Percentiles rank a stretch among this genome's conserved stretches.
These are phyloP conservation scores for Venturia carpophila DNA, from an alignment of 2,329 filamentous ascomycete species.

Conservation along the genomic window DNA sequence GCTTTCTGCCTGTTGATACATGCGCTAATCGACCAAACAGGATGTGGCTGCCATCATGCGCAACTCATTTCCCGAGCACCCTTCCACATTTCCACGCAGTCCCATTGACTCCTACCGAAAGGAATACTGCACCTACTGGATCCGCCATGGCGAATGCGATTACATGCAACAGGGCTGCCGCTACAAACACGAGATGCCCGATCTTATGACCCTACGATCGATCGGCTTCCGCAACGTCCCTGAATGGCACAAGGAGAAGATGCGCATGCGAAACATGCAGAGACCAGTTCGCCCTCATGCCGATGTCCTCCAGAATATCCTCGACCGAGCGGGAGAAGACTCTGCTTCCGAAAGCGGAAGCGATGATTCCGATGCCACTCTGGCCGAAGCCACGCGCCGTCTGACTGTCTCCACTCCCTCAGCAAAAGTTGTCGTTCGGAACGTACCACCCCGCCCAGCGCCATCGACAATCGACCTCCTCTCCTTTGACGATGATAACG, in stretches of 20 bases:
- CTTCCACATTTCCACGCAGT: not conserved
- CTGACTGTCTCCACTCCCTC: not conserved
- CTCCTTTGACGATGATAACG: not conserved
- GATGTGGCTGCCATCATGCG: not conserved
- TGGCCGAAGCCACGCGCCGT: not conserved
- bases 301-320: not conserved
- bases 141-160: constrained; percentile 74
- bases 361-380: not conserved
- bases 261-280: not conserved
- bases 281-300: not conserved
- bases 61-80: not conserved
- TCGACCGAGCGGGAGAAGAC: not conserved
- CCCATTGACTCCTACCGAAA: constrained; percentile 39
- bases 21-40: not conserved
- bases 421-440: not conserved
- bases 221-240: constrained; percentile 58
- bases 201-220: constrained; percentile 55
- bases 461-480: constrained; percentile 4
- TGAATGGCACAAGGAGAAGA: constrained; percentile 48
- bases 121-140: constrained; percentile 83
- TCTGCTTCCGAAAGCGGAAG: not conserved
- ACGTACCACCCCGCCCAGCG: not conserved
- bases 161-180: constrained; percentile 81
- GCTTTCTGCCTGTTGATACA: not conserved
- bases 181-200: constrained; percentile 88